phyloP scores from a whole-genome alignment of 2,329 filamentous ascomycete species.

The Exophiala phaeomuriformis region DNA sequence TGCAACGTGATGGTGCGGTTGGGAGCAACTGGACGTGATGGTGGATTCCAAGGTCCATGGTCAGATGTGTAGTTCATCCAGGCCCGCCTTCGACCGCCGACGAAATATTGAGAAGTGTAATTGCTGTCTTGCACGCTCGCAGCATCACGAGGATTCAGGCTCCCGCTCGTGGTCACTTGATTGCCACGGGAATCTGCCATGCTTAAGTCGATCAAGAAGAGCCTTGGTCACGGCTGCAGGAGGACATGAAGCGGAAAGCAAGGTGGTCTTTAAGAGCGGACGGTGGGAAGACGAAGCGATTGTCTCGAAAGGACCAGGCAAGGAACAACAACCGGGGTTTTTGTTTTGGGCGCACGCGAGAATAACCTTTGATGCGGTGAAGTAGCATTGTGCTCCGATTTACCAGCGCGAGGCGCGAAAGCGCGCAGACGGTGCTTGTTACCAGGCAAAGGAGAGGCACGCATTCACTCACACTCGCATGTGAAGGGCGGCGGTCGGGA shows the following conservation, averaged over 20 bases:
- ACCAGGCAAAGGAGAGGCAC: not conserved
- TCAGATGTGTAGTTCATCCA: slow-evolving; percentile 32
- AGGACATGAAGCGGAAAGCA: not conserved
- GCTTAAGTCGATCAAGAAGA: not conserved
- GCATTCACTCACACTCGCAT: not conserved
- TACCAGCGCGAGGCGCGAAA: not conserved
- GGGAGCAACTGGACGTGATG: not conserved
- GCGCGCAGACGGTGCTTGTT: not conserved
- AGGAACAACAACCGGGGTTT: not conserved
- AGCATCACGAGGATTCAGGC: not conserved
- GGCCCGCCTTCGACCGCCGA: slow-evolving; percentile 34
- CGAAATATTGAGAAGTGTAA: slow-evolving; percentile 36
- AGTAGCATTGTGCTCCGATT: slow-evolving; percentile 2
- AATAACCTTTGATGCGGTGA: slow-evolving; percentile 5
- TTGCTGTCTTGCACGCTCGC: slow-evolving; percentile 28
- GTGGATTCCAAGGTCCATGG: not conserved
- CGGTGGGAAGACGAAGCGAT: not conserved
- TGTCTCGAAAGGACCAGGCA: not conserved
- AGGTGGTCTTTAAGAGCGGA: not conserved
- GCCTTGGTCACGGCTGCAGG: not conserved
- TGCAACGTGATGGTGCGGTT: not conserved
- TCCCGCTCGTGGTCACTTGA: not conserved
- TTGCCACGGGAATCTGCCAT: not conserved
- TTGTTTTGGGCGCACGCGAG: not conserved
- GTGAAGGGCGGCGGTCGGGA: too few relatives aligned